Evolutionary conservation across 2,329 filamentous ascomycete species (phyloP).

Genomic region (Orbilia oligospora): DNA sequence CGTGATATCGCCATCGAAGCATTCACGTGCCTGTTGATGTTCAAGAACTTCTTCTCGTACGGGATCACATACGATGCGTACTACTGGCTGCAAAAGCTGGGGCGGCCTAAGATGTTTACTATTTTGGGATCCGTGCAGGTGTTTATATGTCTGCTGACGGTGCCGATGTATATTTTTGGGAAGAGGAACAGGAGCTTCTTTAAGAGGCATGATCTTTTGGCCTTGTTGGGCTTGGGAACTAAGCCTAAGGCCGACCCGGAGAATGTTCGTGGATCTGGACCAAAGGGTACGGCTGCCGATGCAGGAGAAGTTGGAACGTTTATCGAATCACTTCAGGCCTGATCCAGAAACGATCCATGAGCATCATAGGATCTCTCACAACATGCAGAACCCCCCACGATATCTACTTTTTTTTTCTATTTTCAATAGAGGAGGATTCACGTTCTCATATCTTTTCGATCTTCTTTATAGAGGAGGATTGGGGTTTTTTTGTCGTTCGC

Average conservation of each 20-base stretch:
- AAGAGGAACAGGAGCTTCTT: slow-evolving; percentile 83
- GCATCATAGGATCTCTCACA: too few species aligned
- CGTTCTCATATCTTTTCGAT: neutral
- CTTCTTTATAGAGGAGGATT: slow-evolving; percentile 17
- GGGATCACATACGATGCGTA: slow-evolving; percentile 86
- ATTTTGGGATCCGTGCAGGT: slow-evolving; percentile 83
- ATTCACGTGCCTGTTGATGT: slow-evolving; percentile 90
- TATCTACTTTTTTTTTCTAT: neutral
- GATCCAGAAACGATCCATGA: too few species aligned
- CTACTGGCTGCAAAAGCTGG: slow-evolving; percentile 79
- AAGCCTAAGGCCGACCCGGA: slow-evolving; percentile 28
- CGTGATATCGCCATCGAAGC: slow-evolving; percentile 89
- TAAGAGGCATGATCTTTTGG: slow-evolving; percentile 79
- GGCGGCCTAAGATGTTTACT: slow-evolving; percentile 78
- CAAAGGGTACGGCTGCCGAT: neutral
- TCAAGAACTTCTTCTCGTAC: slow-evolving; percentile 96
- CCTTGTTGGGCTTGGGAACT: slow-evolving; percentile 67
- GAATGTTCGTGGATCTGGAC: neutral
- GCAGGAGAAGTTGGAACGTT: too few species aligned
- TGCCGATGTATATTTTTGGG: slow-evolving; percentile 76
- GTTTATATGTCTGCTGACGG: slow-evolving; percentile 79
- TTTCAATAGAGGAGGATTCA: slow-evolving; percentile 4
- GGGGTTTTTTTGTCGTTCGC: slow-evolving; percentile 1
- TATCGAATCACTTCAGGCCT: too few species aligned
- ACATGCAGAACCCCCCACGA: too few species aligned